Percentiles rank a stretch among this genome's conserved stretches.
These are phyloP conservation scores for Pueraria montana DNA, from an alignment of 306 rosid genomes.

Conservation along the genomic window DNA sequence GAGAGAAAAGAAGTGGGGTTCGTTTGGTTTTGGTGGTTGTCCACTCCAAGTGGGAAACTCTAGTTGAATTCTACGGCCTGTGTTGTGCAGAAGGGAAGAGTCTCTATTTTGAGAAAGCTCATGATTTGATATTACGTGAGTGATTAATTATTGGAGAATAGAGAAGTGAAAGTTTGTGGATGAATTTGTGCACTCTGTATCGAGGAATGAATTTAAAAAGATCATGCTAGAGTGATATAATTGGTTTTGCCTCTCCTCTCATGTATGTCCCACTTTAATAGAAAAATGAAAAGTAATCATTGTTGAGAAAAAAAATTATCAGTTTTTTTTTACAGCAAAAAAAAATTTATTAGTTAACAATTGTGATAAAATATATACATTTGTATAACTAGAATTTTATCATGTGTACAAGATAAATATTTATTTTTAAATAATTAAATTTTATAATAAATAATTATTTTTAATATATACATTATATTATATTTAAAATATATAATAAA, in stretches of 20 bases:
- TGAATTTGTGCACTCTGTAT: background rate
- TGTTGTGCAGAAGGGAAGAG: conserved; percentile 20
- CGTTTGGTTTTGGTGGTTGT: conserved; percentile 55
- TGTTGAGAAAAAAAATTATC: background rate
- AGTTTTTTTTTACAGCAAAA: too few relatives aligned
- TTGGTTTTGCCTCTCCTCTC: background rate
- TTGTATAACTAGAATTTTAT: too few relatives aligned
- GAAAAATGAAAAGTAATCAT: background rate
- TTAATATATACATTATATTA: too few relatives aligned
- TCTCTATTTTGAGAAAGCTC: conserved; percentile 51
- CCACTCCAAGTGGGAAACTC: conserved; percentile 54
- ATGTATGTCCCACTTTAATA: background rate
- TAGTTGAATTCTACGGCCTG: conserved; percentile 45
- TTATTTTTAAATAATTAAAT: too few relatives aligned
- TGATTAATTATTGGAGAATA: background rate
- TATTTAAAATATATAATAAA: too few relatives aligned
- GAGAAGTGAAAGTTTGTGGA: conserved; percentile 15
- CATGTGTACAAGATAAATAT: background rate
- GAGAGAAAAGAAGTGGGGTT: conserved; percentile 36
- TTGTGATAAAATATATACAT: background rate
- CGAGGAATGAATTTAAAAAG: background rate
- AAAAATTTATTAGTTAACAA: background rate
- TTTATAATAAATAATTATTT: too few relatives aligned
- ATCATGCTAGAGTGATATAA: background rate
- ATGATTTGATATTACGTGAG: conserved; percentile 23